Evolutionary conservation across 148 eudicot species (phyloP).

Genomic region (Rheum nobile): DNA sequence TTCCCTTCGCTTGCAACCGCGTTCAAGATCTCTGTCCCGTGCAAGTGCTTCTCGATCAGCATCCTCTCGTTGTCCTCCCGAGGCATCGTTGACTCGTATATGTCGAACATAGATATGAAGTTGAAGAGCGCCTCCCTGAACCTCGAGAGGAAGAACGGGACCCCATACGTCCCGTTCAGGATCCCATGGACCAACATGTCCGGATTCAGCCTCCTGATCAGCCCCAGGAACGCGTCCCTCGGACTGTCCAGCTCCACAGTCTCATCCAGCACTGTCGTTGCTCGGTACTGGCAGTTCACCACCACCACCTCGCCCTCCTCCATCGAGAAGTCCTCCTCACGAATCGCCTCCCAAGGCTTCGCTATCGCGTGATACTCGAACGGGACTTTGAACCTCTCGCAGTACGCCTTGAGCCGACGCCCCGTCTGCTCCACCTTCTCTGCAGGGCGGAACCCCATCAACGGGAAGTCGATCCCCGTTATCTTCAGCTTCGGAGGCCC

Average conservation of each 20-base stretch:
- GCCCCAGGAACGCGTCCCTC: conserved; percentile 25
- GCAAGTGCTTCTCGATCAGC: conserved; percentile 29
- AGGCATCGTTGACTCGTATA: conserved; percentile 18
- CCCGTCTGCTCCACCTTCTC: conserved; percentile 10
- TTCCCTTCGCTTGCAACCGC: conserved; percentile 46
- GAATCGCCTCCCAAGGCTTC: conserved; percentile 6
- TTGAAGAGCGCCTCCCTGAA: conserved; percentile 34
- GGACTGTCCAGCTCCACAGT: conserved; percentile 18
- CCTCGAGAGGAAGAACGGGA: conserved; percentile 26
- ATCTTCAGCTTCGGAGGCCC: conserved; percentile 12
- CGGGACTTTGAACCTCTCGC: conserved; percentile 10
- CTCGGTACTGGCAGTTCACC: conserved; percentile 28
- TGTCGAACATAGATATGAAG: conserved; percentile 25
- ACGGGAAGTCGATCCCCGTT: conserved; percentile 10
- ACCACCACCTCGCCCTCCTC: conserved; percentile 17
- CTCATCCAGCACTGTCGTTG: conserved; percentile 27
- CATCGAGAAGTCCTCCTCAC: conserved; percentile 10
- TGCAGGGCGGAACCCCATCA: conserved; percentile 9
- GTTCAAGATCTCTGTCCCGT: conserved; percentile 31
- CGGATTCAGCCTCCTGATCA: conserved; percentile 29
- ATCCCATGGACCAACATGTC: conserved; percentile 28
- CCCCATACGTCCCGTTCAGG: conserved; percentile 20
- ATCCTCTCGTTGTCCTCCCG: conserved; percentile 31
- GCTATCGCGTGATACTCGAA: conserved; percentile 12
- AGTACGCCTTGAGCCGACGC: conserved; percentile 1